A percentile compares a stretch with the other conserved stretches of the same genome.
Conservation (phyloP, 2,329 filamentous ascomycete genomes). For the Triangularia setosa region DNA sequence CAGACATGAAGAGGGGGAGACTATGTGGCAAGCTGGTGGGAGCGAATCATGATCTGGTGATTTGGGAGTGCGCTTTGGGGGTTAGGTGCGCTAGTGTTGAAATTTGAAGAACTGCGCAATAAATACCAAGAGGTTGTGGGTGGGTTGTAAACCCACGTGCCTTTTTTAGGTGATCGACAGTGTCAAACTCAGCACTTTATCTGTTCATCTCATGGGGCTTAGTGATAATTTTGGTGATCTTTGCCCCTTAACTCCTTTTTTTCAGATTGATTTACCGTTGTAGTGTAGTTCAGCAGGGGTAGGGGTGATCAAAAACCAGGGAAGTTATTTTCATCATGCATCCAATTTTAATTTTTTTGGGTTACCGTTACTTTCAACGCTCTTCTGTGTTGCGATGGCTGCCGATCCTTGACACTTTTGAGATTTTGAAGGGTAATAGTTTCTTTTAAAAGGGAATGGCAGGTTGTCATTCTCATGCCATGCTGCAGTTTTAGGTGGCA, state of each 20-base stretch:
- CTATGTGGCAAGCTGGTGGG: background rate
- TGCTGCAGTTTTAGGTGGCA: background rate
- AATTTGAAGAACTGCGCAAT: background rate
- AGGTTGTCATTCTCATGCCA: background rate
- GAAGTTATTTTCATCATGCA: background rate
- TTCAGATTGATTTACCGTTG: too few relatives aligned
- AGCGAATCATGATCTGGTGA: too few relatives aligned
- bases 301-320: background rate
- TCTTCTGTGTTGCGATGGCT: background rate
- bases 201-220: background rate
- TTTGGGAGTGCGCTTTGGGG: too few relatives aligned
- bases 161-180: background rate
- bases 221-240: background rate
- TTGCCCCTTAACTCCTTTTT: too few relatives aligned
- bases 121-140: background rate
- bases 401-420: background rate
- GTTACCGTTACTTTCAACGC: background rate
- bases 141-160: background rate
- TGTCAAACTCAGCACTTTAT: background rate
- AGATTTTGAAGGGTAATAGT: background rate
- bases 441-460: background rate
- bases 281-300: background rate
- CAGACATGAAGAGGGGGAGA: background rate
- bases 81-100: too few relatives aligned
- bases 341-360: background rate